Evolutionary conservation across 306 rosid species (phyloP).

Genomic region (Carpinus fangiana): DNA sequence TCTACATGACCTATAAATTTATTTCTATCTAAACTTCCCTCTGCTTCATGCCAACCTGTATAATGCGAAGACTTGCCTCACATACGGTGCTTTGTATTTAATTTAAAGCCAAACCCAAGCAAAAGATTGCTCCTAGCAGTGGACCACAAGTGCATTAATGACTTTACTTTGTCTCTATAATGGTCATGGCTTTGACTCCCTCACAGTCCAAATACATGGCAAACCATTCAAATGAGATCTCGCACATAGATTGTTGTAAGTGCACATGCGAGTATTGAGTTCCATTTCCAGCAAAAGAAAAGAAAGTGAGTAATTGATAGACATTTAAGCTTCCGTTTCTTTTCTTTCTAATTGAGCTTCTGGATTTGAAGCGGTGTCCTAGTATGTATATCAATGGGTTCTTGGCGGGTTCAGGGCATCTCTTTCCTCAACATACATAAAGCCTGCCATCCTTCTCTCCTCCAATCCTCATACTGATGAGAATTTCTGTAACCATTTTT

Average conservation of each 20-base stretch:
- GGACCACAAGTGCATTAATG: neutral
- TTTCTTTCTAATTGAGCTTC: too few species aligned
- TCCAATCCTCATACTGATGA: neutral
- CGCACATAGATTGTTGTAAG: neutral
- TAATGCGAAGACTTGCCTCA: neutral
- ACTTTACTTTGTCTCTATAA: neutral
- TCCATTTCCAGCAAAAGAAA: neutral
- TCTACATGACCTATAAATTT: neutral
- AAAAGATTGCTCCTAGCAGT: neutral
- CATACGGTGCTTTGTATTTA: neutral
- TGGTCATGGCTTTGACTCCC: neutral
- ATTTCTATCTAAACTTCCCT: neutral
- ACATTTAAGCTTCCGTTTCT: neutral
- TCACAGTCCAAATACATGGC: neutral
- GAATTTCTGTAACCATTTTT: neutral
- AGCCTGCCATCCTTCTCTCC: neutral
- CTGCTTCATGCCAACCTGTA: too few species aligned
- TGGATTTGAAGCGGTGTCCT: neutral
- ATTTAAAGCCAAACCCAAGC: neutral
- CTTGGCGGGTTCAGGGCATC: neutral
- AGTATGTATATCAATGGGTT: neutral
- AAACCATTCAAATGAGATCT: neutral
- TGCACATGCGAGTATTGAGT: neutral
- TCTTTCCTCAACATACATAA: neutral
- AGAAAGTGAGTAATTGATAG: too few species aligned